Evolutionary conservation across 2,329 filamentous ascomycete genomes (phyloP), one percentile per base, ranked within the genome.

Genomic region (Magnaporthiopsis incrustans): DNA sequence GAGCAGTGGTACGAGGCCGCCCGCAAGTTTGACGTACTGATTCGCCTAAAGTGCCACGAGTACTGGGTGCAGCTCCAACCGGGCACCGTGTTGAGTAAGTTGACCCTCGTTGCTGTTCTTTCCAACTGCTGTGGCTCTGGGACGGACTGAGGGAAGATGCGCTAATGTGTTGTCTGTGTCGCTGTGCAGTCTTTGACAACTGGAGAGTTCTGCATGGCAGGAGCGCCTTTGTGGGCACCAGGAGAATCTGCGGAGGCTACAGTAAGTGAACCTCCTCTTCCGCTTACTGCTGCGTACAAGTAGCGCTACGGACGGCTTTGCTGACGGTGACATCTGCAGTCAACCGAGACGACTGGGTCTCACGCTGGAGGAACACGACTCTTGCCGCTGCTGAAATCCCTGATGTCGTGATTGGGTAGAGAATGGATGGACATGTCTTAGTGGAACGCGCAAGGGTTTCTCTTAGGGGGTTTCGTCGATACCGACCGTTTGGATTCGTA

Each of bases 141-240:
- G 38, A 22, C 11, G 15, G 38, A 8, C 18, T 22, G 38, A 50
- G 38, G 18, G 30, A 22, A 50, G 38, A 22, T 50, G 38, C 18
- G 38, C 38, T 50, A 50, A 32, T 26, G 2, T 30, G 8, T 26
- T 4, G 10, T 7, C n/a, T n/a, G 4, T 57, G n/a, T 25, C 27
- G 56, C 60, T 15, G 14, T n/a, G 25, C 69, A 90, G 90, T 98
- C 60, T 97, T 99, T 74, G 91, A 99, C 73, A 98, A 99, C 72
- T 97, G 94, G 92, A 85, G 95, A 65, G 89, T 97, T 44, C 78
- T 98, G 69, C 95, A 99, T 75, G 95, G 94, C 1, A 82, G 95
- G 69, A 87, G 87, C 62, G 85, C 85, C 0, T 99, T 98, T 71
- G 89, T 87, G 7, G 95, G 95, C 1, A 86, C 89, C 72, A 82